Evolutionary conservation across 2,329 filamentous ascomycete species (phyloP), one percentile per base, ranked within the genome.

Genomic region (Phaeoacremonium minimum): DNA sequence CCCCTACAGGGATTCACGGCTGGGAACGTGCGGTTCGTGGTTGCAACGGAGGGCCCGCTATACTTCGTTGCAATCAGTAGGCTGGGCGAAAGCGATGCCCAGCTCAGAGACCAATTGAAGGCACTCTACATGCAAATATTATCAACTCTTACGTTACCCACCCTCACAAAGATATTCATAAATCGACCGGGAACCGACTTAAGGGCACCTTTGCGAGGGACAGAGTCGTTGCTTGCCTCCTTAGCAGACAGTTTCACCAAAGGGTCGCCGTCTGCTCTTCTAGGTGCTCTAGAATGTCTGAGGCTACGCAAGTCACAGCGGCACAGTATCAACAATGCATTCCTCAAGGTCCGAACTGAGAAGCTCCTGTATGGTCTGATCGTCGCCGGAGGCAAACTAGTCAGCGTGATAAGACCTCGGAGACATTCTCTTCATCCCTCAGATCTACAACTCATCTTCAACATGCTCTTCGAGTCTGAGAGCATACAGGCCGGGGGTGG

Each of bases 121-220:
- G 90, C 91, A 11, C 66, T 98, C 26, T 98, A 98, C 60, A 97
- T 95, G 87, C 93, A 98, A 60, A 96, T 98, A 35, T 64, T 98
- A 17, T 97, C 93, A 2, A 98, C 94, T 0, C 67, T 98, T 41
- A 98, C 93, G 0, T 72, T 98, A 7, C 91, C 93, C 0, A 85
- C 80, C 12, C 74, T 98, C 46, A 86, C 82, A 33, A 86, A 84
- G 50, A 86, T 97, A 41, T 98, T 98, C 55, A 84, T 81, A 11
- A 80, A 90, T 46, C 81, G 93, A 12, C 91, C 93, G 7, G 96
- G 91, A n/a, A 93, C 88, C 28, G 94, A 98, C 60, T 71, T 98
- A 18, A 81, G 91, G 39, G 82, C 89, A 43, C 91, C 93, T 4
- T 67, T 98, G 2, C 82, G 96, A 58, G 93, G 93, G 4, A 96